A percentile compares a stretch with the other conserved stretches of the same genome.
phyloP scores from a whole-genome alignment of 345 rosid genomes.

The Populus ilicifolia region DNA sequence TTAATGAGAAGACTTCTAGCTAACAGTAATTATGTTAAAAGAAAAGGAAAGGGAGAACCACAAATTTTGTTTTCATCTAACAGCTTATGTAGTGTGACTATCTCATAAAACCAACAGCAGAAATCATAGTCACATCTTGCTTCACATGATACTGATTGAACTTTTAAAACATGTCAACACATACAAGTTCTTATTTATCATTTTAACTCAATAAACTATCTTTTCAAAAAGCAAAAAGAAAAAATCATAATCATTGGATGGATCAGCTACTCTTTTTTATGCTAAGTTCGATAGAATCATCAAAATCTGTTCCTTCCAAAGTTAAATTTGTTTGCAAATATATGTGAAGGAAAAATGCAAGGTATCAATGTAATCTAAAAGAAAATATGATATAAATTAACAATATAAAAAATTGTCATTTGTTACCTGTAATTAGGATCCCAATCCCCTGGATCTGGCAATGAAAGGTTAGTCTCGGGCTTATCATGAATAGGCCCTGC shows the following conservation, averaged over 20 bases:
- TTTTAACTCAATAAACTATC: neutral
- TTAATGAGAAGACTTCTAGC: neutral
- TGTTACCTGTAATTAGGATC: slow-evolving; percentile 95
- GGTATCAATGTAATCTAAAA: neutral
- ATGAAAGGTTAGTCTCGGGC: slow-evolving; percentile 47
- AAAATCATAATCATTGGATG: neutral
- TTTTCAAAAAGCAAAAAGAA: neutral
- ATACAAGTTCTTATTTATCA: neutral
- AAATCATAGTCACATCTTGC: neutral
- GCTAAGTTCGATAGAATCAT: neutral
- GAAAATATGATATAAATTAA: neutral
- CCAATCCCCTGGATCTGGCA: slow-evolving; percentile 98
- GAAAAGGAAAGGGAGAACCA: neutral
- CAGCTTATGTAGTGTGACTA: neutral
- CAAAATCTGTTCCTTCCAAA: neutral
- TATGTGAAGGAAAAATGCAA: neutral
- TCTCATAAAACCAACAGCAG: neutral
- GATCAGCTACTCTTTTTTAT: neutral
- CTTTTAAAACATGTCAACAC: neutral
- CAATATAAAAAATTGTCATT: neutral
- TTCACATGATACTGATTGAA: neutral
- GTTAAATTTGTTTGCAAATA: neutral
- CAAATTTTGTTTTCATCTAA: neutral
- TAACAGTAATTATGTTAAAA: neutral
- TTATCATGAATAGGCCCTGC: slow-evolving; percentile 46